Percentiles rank a stretch among this genome's conserved stretches.
phyloP scores from a whole-genome alignment of 164 flowering plant species.

The Warburgia ugandensis region DNA sequence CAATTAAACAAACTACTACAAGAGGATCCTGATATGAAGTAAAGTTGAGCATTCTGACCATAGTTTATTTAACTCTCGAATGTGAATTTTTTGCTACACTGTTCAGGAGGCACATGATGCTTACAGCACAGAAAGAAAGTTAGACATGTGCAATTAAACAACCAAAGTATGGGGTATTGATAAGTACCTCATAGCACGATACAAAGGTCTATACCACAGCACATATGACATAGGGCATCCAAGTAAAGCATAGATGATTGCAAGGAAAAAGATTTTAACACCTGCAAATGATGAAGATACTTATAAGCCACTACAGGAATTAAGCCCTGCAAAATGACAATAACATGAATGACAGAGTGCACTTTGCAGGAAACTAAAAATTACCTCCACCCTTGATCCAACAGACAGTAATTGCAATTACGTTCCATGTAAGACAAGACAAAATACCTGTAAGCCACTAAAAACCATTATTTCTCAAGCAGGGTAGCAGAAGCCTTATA shows the following conservation, averaged over 20 bases:
- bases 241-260: conserved; percentile 68
- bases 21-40: too few relatives aligned
- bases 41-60: too few relatives aligned
- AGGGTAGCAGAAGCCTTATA: too few relatives aligned
- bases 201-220: conserved; percentile 96
- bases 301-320: not conserved
- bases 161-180: too few relatives aligned
- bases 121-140: too few relatives aligned
- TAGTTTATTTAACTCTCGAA: too few relatives aligned
- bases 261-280: conserved; percentile 88
- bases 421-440: conserved; percentile 78
- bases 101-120: too few relatives aligned
- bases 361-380: conserved; percentile 7
- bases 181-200: conserved; percentile 87
- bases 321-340: not conserved
- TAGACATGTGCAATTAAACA: too few relatives aligned
- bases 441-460: conserved; percentile 61
- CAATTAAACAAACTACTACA: too few relatives aligned
- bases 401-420: conserved; percentile 68
- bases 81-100: too few relatives aligned
- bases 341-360: too few relatives aligned
- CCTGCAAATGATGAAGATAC: conserved; percentile 35
- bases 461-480: conserved; percentile 1
- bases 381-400: conserved; percentile 94
- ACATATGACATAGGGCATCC: conserved; percentile 92